Percentiles rank a stretch among this genome's conserved stretches.
These are phyloP conservation scores for Calamus simplicifolius DNA, from an alignment of 176 grass and related monocot species.

Conservation along the genomic window DNA sequence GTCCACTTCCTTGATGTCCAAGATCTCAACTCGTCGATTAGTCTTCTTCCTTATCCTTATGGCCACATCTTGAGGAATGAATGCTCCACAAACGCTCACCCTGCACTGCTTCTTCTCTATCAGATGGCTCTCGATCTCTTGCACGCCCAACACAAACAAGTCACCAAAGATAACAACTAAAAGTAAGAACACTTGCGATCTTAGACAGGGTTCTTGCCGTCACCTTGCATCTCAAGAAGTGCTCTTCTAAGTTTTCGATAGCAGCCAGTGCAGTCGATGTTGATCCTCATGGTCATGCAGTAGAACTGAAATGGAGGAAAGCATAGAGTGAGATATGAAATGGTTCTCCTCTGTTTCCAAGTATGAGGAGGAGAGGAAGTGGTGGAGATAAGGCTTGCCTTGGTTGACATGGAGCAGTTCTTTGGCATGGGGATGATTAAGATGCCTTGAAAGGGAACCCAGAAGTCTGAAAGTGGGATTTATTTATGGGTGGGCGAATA, in stretches of 20 bases:
- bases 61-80: slow-evolving; percentile 77
- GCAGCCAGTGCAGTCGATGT: slow-evolving; percentile 95
- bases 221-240: slow-evolving; percentile 81
- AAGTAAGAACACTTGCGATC: background rate
- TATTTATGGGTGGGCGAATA: slow-evolving; percentile 22
- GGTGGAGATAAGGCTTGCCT: slow-evolving; percentile 31
- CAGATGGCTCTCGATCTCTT: slow-evolving; percentile 70
- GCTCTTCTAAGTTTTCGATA: slow-evolving; percentile 64
- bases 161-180: background rate
- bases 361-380: background rate
- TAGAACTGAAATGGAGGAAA: slow-evolving; percentile 24
- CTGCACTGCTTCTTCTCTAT: slow-evolving; percentile 81
- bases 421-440: background rate
- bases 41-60: slow-evolving; percentile 85
- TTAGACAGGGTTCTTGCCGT: background rate
- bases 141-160: background rate
- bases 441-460: slow-evolving; percentile 20
- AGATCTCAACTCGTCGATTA: slow-evolving; percentile 76
- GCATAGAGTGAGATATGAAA: too few species aligned
- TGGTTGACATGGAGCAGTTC: slow-evolving; percentile 22
- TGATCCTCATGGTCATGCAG: slow-evolving; percentile 80
- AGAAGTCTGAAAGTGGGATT: slow-evolving; percentile 16
- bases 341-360: too few species aligned
- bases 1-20: slow-evolving; percentile 62
- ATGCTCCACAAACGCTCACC: slow-evolving; percentile 47